Percentiles rank a stretch among this genome's conserved stretches.
phyloP scores from a whole-genome alignment of 768 basidiomycete species.

The Pulveroboletus frians region DNA sequence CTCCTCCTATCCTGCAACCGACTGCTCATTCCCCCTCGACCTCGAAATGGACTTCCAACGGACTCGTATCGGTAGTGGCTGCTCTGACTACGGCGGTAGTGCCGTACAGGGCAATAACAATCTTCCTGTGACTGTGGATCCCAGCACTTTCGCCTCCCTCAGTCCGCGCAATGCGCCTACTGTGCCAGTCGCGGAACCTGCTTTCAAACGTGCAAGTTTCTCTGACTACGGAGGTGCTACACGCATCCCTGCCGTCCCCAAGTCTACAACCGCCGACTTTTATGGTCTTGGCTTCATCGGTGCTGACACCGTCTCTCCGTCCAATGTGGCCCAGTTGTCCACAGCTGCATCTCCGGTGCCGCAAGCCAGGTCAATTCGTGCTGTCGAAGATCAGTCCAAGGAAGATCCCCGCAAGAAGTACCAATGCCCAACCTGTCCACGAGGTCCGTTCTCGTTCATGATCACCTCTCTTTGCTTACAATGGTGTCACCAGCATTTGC shows the following conservation, averaged over 20 bases:
- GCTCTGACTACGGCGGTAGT: conserved; percentile 50
- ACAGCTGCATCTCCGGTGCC: conserved; percentile 39
- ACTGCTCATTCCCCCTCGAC: conserved; percentile 59
- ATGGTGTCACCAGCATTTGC: conserved; percentile 62
- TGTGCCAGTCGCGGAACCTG: conserved; percentile 25
- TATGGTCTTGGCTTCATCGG: conserved; percentile 33
- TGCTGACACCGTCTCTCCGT: conserved; percentile 48
- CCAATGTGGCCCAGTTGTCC: conserved; percentile 49
- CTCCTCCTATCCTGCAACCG: conserved; percentile 44
- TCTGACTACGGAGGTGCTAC: conserved; percentile 63
- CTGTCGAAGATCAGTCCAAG: conserved; percentile 41
- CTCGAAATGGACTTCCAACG: conserved; percentile 70
- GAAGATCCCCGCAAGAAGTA: conserved; percentile 75
- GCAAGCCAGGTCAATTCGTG: conserved; percentile 33
- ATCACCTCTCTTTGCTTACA: conserved; percentile 1
- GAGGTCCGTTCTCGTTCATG: conserved; percentile 42
- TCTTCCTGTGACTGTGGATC: conserved; percentile 42
- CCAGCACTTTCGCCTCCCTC: conserved; percentile 54
- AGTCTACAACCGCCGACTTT: conserved; percentile 47
- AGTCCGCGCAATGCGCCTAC: conserved; percentile 50
- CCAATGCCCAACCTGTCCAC: conserved; percentile 66
- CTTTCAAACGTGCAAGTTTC: conserved; percentile 46
- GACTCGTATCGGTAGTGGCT: conserved; percentile 46
- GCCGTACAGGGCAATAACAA: conserved; percentile 35
- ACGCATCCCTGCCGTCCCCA: conserved; percentile 44